Base-by-base conservation (phyloP, 202 grass and related monocot genomes). In the Cymbopogon flexuosus region DNA sequence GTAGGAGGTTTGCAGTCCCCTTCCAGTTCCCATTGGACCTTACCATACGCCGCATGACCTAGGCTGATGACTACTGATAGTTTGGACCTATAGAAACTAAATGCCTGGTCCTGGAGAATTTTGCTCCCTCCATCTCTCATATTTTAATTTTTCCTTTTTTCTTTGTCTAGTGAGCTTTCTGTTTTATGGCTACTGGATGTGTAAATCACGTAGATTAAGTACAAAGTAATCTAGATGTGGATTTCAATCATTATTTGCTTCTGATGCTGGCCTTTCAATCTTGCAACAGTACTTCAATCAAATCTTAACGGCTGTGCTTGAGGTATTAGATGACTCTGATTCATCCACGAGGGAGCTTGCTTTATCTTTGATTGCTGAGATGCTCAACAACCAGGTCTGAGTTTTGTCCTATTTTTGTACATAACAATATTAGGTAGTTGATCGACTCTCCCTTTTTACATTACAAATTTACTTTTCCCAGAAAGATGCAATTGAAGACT, bases 231-330 rank as follows among this genome's bases (percentile, higher is more conserved):
- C 12, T 42, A 70, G 34, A 73, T 0, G 10, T 1, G 15, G 36
- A 13, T 24, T 60, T 85, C 51, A 70, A 52, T 57, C 0, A 51
- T 27, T 79, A 29, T 74, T 52, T 79, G 42, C 54, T n/a, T 77
- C 76, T 92, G 63, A 89, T 81, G 2, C 29, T 3, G 40, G 39
- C 42, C 42, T 76, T 51, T 83, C 37, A 72, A 65, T 88, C 75
- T 71, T 56, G 68, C 14, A 24, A 82, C 92, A 99, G 96, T 99
- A 99, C 66, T 99, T 99, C 90, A 99, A 96, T 99, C 96, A 99
- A 91, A 95, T 96, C 61, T 88, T 99, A 78, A 91, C 83, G 30
- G 74, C 92, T 83, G 92, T 93, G 63, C 90, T 99, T 79, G 96
- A 96, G 74, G 85, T 90, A 7, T 79, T 99, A 85, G 90, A 90